These are phyloP conservation scores for Tubosaeta sp. DNA, from an alignment of 768 basidiomycete species.

Conservation along the genomic window DNA sequence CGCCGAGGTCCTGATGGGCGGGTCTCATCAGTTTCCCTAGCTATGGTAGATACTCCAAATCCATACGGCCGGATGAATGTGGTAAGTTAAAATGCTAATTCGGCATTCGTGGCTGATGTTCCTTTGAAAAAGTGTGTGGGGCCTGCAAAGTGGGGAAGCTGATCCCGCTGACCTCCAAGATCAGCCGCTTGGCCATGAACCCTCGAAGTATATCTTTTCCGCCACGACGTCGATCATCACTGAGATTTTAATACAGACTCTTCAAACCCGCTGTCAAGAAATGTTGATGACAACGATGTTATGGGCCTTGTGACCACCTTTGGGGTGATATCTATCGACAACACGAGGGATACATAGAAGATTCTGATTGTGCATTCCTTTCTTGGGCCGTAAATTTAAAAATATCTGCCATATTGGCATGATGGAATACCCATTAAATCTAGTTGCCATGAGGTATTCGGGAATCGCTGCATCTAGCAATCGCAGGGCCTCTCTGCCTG, in stretches of 20 bases:
- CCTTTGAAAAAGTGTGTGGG: constrained; percentile 51
- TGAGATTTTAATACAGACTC: constrained; percentile 15
- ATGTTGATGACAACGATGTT: constrained; percentile 6
- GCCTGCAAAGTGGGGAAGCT: constrained; percentile 59
- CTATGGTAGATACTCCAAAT: constrained; percentile 72
- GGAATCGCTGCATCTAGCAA: too few relatives aligned
- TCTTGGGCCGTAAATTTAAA: too few relatives aligned
- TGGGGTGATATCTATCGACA: constrained; percentile 9
- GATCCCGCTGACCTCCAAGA: constrained; percentile 42
- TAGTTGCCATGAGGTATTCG: too few relatives aligned
- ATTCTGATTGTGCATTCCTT: not conserved
- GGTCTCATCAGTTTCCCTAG: constrained; percentile 32
- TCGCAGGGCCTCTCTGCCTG: too few relatives aligned
- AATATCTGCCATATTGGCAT: too few relatives aligned
- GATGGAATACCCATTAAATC: too few relatives aligned
- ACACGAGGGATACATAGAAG: not conserved
- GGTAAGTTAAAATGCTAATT: constrained; percentile 37
- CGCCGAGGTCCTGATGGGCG: not conserved
- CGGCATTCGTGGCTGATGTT: not conserved
- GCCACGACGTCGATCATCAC: not conserved
- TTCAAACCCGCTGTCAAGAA: constrained; percentile 1
- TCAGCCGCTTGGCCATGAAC: constrained; percentile 42
- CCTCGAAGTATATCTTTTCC: constrained; percentile 38
- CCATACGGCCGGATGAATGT: constrained; percentile 61
- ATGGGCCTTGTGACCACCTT: constrained; percentile 10